Evolutionary conservation across 257 asterid species (phyloP).

Genomic region (Fraxinus pennsylvanica): DNA sequence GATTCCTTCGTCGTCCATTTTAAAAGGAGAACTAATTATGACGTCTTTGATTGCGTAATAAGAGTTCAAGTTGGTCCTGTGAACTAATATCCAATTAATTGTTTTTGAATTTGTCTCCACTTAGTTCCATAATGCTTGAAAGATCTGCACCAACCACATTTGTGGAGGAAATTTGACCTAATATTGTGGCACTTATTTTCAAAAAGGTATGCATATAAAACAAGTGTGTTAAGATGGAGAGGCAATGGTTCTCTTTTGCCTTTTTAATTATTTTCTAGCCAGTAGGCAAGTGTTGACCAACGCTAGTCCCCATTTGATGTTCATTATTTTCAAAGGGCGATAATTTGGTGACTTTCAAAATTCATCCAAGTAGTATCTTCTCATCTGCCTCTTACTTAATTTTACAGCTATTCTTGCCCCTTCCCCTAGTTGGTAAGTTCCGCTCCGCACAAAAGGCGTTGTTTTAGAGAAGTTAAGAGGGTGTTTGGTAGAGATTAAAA

Average conservation of each 20-base stretch:
- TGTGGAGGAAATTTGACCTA: background rate
- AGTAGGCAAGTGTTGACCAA: background rate
- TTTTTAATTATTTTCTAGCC: background rate
- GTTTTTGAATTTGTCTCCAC: background rate
- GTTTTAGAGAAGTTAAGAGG: too few relatives aligned
- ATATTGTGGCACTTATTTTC: background rate
- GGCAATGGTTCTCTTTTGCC: background rate
- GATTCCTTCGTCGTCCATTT: background rate
- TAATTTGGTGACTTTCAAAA: background rate
- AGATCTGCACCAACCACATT: background rate
- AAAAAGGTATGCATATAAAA: background rate
- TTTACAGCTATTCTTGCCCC: background rate
- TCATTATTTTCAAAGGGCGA: background rate
- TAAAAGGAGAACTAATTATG: background rate
- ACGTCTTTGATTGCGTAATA: background rate
- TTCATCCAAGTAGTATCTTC: background rate
- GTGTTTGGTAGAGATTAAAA: too few relatives aligned
- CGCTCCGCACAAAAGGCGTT: too few relatives aligned
- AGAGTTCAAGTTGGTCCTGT: background rate
- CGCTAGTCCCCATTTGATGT: background rate
- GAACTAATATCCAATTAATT: background rate
- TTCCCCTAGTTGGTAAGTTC: background rate
- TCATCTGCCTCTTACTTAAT: background rate
- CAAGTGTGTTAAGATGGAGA: background rate
- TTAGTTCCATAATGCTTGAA: background rate